phyloP scores from a whole-genome alignment of 306 rosid genomes.

The Vicia faba region DNA sequence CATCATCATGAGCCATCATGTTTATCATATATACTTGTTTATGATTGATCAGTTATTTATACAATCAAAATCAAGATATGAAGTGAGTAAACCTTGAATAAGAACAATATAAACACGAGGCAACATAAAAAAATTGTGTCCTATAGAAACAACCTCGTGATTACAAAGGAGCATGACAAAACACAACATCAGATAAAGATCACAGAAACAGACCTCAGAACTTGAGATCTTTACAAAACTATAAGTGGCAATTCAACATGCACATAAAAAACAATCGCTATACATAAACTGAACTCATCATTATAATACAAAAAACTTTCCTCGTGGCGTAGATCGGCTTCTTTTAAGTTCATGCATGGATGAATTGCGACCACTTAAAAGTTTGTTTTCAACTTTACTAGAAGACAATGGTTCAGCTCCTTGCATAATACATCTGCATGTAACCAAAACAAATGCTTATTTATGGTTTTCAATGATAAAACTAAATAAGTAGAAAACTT shows the following conservation, averaged over 20 bases:
- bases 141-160: background rate
- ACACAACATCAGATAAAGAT: slow-evolving; percentile 24
- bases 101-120: background rate
- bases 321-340: slow-evolving; percentile 88
- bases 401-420: slow-evolving; percentile 59
- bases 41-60: background rate
- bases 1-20: background rate
- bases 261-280: slow-evolving; percentile 46
- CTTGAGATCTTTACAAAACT: slow-evolving; percentile 29
- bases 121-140: slow-evolving; percentile 1
- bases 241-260: slow-evolving; percentile 37
- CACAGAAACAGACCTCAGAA: slow-evolving; percentile 37
- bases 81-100: background rate
- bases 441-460: slow-evolving; percentile 7
- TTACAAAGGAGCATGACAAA: slow-evolving; percentile 33
- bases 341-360: slow-evolving; percentile 64
- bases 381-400: slow-evolving; percentile 68
- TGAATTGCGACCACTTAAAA: slow-evolving; percentile 49
- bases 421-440: slow-evolving; percentile 57
- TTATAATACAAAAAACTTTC: slow-evolving; percentile 62
- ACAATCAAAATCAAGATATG: background rate
- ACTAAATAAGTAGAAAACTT: background rate
- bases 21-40: background rate
- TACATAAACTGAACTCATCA: slow-evolving; percentile 56
- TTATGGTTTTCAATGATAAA: slow-evolving; percentile 18